Conservation (phyloP, 78 protist genomes). For the Guillardia theta region DNA sequence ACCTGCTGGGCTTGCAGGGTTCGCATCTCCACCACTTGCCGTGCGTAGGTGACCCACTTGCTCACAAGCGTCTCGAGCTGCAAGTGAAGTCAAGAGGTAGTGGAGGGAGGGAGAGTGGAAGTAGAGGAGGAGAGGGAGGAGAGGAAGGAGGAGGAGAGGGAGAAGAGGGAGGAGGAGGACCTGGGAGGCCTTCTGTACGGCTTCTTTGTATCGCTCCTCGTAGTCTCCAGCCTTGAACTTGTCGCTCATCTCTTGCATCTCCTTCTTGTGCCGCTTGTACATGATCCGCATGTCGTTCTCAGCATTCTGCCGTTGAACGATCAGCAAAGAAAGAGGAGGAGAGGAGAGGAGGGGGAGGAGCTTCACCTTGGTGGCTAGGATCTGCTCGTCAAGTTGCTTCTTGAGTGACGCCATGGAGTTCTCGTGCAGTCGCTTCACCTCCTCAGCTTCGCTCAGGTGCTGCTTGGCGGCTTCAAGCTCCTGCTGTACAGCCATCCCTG, state of each 20-base stretch:
- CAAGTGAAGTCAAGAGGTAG: no score
- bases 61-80: not conserved
- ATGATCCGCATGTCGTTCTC: not conserved
- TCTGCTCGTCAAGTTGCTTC: no score
- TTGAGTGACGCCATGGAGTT: no score
- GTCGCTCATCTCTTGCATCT: not conserved
- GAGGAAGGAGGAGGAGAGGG: no score
- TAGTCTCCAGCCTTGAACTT: not conserved
- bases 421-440: no score
- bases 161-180: no score
- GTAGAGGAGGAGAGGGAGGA: no score
- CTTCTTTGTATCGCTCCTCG: not conserved
- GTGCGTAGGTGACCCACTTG: not conserved
- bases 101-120: no score
- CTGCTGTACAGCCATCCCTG: not conserved
- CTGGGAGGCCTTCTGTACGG: not conserved
- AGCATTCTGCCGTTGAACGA: not conserved
- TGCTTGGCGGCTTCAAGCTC: not conserved
- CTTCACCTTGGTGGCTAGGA: no score
- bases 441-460: no score
- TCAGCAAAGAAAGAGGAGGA: no score
- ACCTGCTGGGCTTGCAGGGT: not conserved
- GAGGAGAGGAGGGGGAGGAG: no score
- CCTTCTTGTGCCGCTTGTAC: constrained; percentile 14
- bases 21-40: not conserved